Percentiles rank a stretch among this genome's conserved stretches.
These are phyloP conservation scores for Dictyostelium purpureum DNA, from an alignment of 78 protist species.

Conservation along the genomic window DNA sequence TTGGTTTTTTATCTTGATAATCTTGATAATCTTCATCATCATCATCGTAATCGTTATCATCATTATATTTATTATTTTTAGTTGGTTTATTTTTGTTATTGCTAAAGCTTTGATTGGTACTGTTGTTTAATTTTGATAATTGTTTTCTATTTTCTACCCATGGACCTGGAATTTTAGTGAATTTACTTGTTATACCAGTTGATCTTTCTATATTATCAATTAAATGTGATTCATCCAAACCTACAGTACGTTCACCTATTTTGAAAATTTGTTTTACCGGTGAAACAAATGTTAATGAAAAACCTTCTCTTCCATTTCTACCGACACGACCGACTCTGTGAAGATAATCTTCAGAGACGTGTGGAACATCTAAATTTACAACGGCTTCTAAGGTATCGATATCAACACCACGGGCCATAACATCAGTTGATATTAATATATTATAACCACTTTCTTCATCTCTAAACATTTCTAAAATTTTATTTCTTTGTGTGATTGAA, in stretches of 20 bases:
- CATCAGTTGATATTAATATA: slow-evolving; percentile 37
- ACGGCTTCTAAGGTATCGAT: slow-evolving; percentile 75
- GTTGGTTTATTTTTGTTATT: neutral
- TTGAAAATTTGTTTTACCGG: slow-evolving; percentile 14
- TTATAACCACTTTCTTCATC: neutral
- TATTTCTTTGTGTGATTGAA: slow-evolving; percentile 9
- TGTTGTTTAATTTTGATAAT: neutral
- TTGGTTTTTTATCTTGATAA: neutral
- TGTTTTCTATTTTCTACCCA: slow-evolving; percentile 3
- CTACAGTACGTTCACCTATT: slow-evolving; percentile 58
- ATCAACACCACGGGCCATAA: slow-evolving; percentile 54
- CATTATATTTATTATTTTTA: neutral
- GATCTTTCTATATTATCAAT: neutral
- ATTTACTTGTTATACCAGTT: neutral
- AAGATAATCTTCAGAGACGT: slow-evolving; percentile 79
- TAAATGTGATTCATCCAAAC: slow-evolving; percentile 44
- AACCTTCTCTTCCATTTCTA: slow-evolving; percentile 79
- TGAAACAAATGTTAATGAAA: slow-evolving; percentile 35
- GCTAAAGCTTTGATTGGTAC: neutral
- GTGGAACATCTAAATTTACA: slow-evolving; percentile 75
- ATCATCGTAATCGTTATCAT: neutral
- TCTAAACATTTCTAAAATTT: neutral
- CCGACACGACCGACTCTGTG: slow-evolving; percentile 94
- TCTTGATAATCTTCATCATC: neutral
- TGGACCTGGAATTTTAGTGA: slow-evolving; percentile 56